Base-by-base conservation (phyloP, 257 asterid genomes). In the Striga asiatica region DNA sequence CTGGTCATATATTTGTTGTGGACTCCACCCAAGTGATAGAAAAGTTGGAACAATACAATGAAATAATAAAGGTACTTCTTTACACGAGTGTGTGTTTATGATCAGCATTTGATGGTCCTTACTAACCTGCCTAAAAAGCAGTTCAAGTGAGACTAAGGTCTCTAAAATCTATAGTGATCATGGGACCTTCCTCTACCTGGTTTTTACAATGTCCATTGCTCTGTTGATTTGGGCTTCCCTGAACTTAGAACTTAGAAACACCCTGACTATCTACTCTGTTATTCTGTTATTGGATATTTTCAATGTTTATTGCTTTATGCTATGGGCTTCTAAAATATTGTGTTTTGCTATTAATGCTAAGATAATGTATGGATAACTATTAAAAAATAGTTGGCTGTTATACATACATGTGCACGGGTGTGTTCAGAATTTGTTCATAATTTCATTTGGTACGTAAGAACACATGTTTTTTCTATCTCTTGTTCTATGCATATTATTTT, bases 1-100 rank as follows among this genome's bases (percentile, higher is more conserved):
- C 95, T 55, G 98, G 98, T 19, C 98, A 89, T 71, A 86, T 89
- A 74, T 78, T 75, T 80, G 98, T 96, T 50, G 95, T 86, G 5
- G 89, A 89, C 74, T 89, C 98, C 46, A 12, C 71, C 56, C 80
- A 84, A 38, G 86, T 89, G 98, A 71, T 78, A 43, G 92, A 74
- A 51, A 89, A 89, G 64, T 66, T 89, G 81, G 95, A 86, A 69
- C 92, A 86, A 53, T 89, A 89, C 81, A 86, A 89, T 54, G 78
- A 73, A 68, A 68, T 89, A 54, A 50, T 89, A 56, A 77, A 81
- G 82, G 97, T 82, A 62, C 60, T 52, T 42, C n/a, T n/a, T 50
- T 10, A 52, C 68, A 54, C 46, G n/a, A n/a, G n/a, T 51, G 46
- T 53, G n/a, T 35, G 24, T 18, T 2, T 14, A 43, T 11, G 28